These are phyloP conservation scores for Serendipita sp. DNA, from an alignment of 768 basidiomycete species.

Conservation along the genomic window DNA sequence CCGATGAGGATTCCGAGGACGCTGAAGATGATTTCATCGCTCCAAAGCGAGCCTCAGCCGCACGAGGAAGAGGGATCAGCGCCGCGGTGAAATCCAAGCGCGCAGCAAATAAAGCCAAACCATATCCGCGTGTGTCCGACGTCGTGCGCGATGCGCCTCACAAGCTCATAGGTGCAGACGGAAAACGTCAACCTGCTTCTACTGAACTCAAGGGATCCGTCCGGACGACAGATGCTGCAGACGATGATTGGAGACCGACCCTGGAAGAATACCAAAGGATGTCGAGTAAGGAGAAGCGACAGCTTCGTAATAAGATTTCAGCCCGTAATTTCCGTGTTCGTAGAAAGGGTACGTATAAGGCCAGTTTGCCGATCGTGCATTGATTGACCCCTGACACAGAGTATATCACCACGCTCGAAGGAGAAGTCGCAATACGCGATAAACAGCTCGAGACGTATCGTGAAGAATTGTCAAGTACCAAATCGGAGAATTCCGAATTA, in stretches of 20 bases:
- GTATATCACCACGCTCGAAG: slow-evolving; percentile 87
- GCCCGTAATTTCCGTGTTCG: slow-evolving; percentile 91
- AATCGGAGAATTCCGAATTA: slow-evolving; percentile 69
- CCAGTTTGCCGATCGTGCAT: slow-evolving; percentile 3
- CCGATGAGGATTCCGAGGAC: background rate
- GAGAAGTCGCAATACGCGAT: slow-evolving; percentile 85
- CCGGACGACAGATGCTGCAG: slow-evolving; percentile 26
- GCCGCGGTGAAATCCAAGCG: background rate
- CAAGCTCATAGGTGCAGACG: background rate
- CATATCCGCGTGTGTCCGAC: slow-evolving; percentile 4
- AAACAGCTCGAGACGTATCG: slow-evolving; percentile 75
- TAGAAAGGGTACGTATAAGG: slow-evolving; percentile 51
- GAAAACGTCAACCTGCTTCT: slow-evolving; percentile 1
- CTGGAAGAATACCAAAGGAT: slow-evolving; percentile 94
- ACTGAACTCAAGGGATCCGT: slow-evolving; percentile 1
- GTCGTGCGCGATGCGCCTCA: slow-evolving; percentile 4
- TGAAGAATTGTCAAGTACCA: slow-evolving; percentile 59
- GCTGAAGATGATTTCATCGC: background rate
- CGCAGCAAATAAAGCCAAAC: slow-evolving; percentile 5
- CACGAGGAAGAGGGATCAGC: background rate
- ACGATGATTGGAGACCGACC: slow-evolving; percentile 70
- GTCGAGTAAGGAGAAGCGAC: slow-evolving; percentile 88
- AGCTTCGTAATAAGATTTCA: slow-evolving; percentile 90
- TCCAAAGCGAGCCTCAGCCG: background rate
- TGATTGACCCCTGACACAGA: slow-evolving; percentile 28